Base-by-base conservation (phyloP, 2,329 filamentous ascomycete genomes). In the Coniosporium tulheliwenetii region DNA sequence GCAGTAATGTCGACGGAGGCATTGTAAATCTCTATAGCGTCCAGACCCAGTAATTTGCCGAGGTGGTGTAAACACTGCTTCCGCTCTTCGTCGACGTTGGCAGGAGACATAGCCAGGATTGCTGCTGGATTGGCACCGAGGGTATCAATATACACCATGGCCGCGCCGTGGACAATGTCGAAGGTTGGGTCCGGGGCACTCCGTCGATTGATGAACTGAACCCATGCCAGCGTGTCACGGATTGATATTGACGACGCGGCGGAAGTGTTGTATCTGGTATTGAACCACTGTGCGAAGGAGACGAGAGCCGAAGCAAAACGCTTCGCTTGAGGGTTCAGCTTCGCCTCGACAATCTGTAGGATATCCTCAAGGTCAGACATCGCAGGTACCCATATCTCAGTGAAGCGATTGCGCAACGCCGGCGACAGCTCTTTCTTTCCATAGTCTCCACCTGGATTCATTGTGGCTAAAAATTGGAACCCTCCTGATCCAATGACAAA, bases 391-490 rank as follows among this genome's bases (percentile, higher is more conserved):
- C 91, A 98, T 8, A 99, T 95, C 60, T 99, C 91, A 0, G 91
- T 99, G 57, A 99, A 94, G 44, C 91, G 83, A 57, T 99, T 98
- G 37, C 91, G 75, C 44, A 99, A 66, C 10, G 91, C 93, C 2
- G 91, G 91, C 1, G 91, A 98, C 10, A 99, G 71, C 58, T 99
- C 91, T 50, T 89, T 85, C 64, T 99, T 99, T 48, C 91, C 91
- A 57, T 96, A 98, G 55, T 99, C 91, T 37, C 93, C 91, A 39
- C 93, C 93, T 8, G 91, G 91, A 50, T 99, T 99, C 91, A 99
- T 99, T 0, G 91, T 98, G 3, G 91, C 89, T 44, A 98, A 75
- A 60, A 98, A 95, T 53, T 98, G 87, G 60, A 96, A 99, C 0
- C 81, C 84, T 34, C 81, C 69, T 9, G 70, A 61, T 5, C 82